A percentile compares a stretch with the other conserved stretches of the same genome.
phyloP scores from a whole-genome alignment of 2,329 filamentous ascomycete species.

The Seiridium unicorne region DNA sequence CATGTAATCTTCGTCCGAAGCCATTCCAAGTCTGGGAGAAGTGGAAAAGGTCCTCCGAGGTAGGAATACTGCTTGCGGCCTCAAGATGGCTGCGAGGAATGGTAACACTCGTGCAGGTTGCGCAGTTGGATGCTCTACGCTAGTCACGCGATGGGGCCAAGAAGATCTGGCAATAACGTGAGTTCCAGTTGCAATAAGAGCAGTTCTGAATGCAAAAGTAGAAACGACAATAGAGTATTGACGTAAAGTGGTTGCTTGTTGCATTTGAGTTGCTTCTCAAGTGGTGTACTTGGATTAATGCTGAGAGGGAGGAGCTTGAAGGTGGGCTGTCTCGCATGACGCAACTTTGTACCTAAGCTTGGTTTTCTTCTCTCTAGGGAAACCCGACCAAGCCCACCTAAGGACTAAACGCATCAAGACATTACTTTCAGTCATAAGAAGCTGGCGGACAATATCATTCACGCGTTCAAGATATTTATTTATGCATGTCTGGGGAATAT shows the following conservation, averaged over 20 bases:
- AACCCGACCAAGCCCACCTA: too few species aligned
- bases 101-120: not conserved
- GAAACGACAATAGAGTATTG: not conserved
- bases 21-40: conserved; percentile 47
- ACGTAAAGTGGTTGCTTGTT: not conserved
- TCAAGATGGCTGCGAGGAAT: not conserved
- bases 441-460: too few species aligned
- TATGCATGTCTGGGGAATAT: conserved; percentile 13
- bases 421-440: too few species aligned
- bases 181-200: not conserved
- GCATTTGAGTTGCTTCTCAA: not conserved
- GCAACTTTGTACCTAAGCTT: not conserved
- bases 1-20: conserved; percentile 79
- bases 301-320: not conserved
- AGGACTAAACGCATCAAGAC: too few species aligned
- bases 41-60: conserved; percentile 13
- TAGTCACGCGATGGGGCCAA: too few species aligned
- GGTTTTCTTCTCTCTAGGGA: not conserved
- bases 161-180: not conserved
- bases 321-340: not conserved
- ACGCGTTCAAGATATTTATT: not conserved
- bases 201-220: not conserved
- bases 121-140: not conserved
- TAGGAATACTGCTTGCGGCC: not conserved
- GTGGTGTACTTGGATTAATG: not conserved